Percentiles rank a stretch among this genome's conserved stretches.
These are phyloP conservation scores for Sistotremastrum suecicum DNA, from an alignment of 768 basidiomycete genomes.

Conservation along the genomic window DNA sequence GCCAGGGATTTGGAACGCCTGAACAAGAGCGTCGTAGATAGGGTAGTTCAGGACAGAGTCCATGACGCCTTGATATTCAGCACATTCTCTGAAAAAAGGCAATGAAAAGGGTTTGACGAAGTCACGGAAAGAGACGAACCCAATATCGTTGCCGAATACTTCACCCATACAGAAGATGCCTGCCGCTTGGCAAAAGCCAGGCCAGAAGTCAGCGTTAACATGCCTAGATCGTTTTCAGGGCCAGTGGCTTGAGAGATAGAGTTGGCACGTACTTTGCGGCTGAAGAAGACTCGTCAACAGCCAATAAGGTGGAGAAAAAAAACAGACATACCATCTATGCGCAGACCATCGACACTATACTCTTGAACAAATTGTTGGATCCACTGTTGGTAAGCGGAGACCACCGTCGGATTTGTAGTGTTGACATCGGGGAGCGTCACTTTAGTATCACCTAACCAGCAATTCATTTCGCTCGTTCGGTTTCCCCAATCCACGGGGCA, in stretches of 20 bases:
- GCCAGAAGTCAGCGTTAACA: constrained; percentile 65
- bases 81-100: constrained; percentile 27
- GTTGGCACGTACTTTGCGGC: constrained; percentile 19
- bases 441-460: constrained; percentile 70
- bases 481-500: constrained; percentile 63
- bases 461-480: constrained; percentile 52
- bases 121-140: constrained; percentile 20
- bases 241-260: not conserved
- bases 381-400: constrained; percentile 52
- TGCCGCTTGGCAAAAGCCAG: constrained; percentile 53
- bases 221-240: constrained; percentile 36
- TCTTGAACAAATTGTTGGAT: constrained; percentile 50
- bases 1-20: constrained; percentile 64
- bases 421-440: constrained; percentile 72
- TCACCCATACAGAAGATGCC: constrained; percentile 83
- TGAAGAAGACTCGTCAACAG: constrained; percentile 3
- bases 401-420: constrained; percentile 53
- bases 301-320: not conserved
- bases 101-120: constrained; percentile 7
- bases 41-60: constrained; percentile 66
- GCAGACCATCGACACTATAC: constrained; percentile 73
- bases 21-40: constrained; percentile 44
- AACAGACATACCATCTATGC: constrained; percentile 48
- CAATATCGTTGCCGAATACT: constrained; percentile 41
- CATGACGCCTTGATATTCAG: constrained; percentile 50